Evolutionary conservation across 1,139 yeast species (phyloP), one percentile per base, ranked within the genome.

Genomic region (Protomyces pachydermus): DNA sequence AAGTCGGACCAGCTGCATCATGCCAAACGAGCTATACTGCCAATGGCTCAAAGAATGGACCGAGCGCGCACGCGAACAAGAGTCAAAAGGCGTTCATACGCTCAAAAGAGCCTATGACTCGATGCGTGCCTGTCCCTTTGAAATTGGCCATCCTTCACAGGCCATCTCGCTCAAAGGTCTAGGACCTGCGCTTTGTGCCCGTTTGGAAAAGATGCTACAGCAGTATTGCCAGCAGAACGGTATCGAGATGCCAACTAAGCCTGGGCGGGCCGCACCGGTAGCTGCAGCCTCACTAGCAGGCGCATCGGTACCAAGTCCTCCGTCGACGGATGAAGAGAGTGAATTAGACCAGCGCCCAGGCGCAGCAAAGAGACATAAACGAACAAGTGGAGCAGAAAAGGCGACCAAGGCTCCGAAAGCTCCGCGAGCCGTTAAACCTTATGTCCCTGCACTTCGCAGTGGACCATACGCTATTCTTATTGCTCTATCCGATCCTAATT

Each of bases 401-500:
- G 37, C 65, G 12, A 5, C 5, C 42, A 28, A 45, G 6, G 35
- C 55, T 8, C 32, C 56, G 16, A 56, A 55, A 37, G 39, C 61
- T 53, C 53, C 63, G 42, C n/a, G 50, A 16, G 51, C 63, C 9
- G 77, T 72, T 63, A 77, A 79, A 65, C 77, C 75, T 52, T 93
- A 89, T 72, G 81, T 91, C 0, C 98, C 98, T 0, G 80, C 81
- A 54, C 84, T 84, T 68, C 77, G 95, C 51, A 84, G 96, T 0
- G 97, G 98, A 0, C 95, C 91, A 0, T 93, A 88, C 75, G 97
- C 95, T 0, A 87, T 93, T 5, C 71, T 93, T 46, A 69, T 91
- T 23, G 87, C 87, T 0, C 74, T 93, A 14, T 78, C 82, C 61
- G 78, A 83, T 53, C 74, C 74, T 1, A 70, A 79, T 28, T 71